Conservation (phyloP, 306 rosid genomes). For the Malus sylvestris region DNA sequence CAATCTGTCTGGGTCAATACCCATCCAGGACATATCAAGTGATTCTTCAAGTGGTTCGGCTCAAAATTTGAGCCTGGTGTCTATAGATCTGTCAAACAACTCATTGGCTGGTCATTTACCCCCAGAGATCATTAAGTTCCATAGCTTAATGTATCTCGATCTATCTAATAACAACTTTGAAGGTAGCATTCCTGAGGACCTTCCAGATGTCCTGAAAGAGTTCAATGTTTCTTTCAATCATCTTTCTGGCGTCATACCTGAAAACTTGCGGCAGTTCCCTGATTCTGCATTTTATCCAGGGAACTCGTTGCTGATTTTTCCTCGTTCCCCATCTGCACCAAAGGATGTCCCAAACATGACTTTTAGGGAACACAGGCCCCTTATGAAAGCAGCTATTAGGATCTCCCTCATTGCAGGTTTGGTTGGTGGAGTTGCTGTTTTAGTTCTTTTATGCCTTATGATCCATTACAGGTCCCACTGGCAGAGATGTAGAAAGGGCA, state of each 20-base stretch:
- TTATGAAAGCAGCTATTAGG: constrained; percentile 40
- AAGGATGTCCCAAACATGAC: constrained; percentile 23
- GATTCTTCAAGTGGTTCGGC: constrained; percentile 16
- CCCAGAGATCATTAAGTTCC: constrained; percentile 40
- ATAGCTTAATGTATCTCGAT: constrained; percentile 45
- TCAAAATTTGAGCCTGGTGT: constrained; percentile 38
- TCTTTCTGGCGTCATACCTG: constrained; percentile 60
- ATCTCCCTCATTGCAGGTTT: constrained; percentile 48
- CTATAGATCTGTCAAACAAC: constrained; percentile 69
- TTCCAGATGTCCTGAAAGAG: constrained; percentile 48
- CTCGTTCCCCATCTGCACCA: constrained; percentile 37
- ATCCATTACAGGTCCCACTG: constrained; percentile 31
- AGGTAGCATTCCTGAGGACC: constrained; percentile 52
- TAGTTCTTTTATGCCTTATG: constrained; percentile 33
- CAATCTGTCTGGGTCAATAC: constrained; percentile 52
- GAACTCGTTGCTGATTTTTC: constrained; percentile 46
- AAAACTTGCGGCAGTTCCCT: constrained; percentile 48
- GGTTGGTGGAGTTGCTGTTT: constrained; percentile 40
- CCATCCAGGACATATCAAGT: constrained; percentile 23
- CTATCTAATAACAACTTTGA: constrained; percentile 53
- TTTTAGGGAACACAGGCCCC: constrained; percentile 22
- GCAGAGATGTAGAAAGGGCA: constrained; percentile 17
- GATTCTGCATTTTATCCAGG: constrained; percentile 80
- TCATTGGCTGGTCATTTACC: constrained; percentile 55
- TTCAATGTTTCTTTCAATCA: constrained; percentile 65